A percentile compares a stretch with the other conserved stretches of the same genome.
phyloP scores from a whole-genome alignment of 352 stramenopile species.

The Pythium folliculosum region DNA sequence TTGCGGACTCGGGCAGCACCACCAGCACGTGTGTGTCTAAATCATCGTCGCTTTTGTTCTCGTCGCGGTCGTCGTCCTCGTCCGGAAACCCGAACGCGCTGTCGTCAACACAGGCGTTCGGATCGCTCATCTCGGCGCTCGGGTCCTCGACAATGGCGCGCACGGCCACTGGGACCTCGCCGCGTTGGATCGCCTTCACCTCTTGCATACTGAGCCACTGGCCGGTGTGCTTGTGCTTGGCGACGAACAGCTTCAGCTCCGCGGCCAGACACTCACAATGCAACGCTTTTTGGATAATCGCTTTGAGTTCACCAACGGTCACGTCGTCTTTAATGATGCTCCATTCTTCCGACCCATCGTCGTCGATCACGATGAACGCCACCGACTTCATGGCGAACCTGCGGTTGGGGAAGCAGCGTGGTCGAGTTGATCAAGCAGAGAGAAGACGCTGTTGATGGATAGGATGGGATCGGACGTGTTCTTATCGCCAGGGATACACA shows the following conservation, averaged over 20 bases:
- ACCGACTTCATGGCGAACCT: background rate
- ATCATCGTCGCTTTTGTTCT: too few species aligned
- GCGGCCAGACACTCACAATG: background rate
- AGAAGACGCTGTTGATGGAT: background rate
- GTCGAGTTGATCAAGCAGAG: too few species aligned
- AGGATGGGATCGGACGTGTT: too few species aligned
- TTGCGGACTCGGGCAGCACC: background rate
- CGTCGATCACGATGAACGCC: background rate
- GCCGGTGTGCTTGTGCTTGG: background rate
- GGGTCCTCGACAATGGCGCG: background rate
- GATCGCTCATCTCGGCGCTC: background rate
- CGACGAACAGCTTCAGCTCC: background rate
- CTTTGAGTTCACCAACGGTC: background rate
- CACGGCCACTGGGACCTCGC: background rate
- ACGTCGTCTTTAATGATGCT: background rate
- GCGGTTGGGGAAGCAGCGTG: too few species aligned
- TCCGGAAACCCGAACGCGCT: background rate
- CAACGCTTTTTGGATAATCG: background rate
- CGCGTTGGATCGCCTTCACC: background rate
- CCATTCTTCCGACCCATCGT: background rate
- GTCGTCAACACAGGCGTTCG: background rate
- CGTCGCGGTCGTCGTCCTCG: background rate
- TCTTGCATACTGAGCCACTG: background rate
- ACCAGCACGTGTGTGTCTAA: background rate
- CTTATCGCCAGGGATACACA: too few species aligned